Evolutionary conservation across 2,329 filamentous ascomycete species (phyloP), one percentile per base, ranked within the genome.

Genomic region (Aspergillus ibericus): DNA sequence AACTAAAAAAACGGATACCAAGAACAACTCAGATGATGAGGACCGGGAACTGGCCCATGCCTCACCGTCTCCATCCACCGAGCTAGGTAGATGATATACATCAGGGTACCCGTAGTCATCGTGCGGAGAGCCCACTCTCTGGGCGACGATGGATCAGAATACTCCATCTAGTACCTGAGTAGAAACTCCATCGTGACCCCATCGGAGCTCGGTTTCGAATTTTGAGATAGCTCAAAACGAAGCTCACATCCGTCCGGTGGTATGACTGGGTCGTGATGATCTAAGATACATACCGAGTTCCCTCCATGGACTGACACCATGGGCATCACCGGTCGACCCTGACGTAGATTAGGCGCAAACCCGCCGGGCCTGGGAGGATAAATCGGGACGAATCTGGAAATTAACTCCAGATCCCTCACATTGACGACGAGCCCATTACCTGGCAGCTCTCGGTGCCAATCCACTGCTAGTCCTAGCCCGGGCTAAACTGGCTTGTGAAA

Each of bases 341-440:
- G 51, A 53, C 51, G 51, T 53, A 53, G 44, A 53, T 42, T 42
- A 53, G 51, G 51, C 38, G 16, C 29, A 22, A 53, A 53, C 25
- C 35, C 50, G 22, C 35, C 50, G 8, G 50, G 34, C 35, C 50
- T 22, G 44, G 44, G 16, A 12, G 18, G 44, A 25, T 32, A 32
- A 44, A 56, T n/a, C 12, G 13, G 32, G 27, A 48, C 48, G 1
- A 57, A 38, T 29, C 27, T 42, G 47, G 55, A 44, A 57, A 57
- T 47, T 46, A 50, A 44, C 55, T 47, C 47, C 36, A 35, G 55
- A 57, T 57, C 55, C 49, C 55, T 57, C 55, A 57, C 47, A 51
- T 57, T 44, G 40, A 47, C 27, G 38, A 34, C 25, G 40, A 29
- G 20, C n/a, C 32, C 20, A 34, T 16, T 49, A 49, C 22, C n/a